Conservation (phyloP, 495 filamentous ascomycete species). For the Penicillium macrosclerotiorum region DNA sequence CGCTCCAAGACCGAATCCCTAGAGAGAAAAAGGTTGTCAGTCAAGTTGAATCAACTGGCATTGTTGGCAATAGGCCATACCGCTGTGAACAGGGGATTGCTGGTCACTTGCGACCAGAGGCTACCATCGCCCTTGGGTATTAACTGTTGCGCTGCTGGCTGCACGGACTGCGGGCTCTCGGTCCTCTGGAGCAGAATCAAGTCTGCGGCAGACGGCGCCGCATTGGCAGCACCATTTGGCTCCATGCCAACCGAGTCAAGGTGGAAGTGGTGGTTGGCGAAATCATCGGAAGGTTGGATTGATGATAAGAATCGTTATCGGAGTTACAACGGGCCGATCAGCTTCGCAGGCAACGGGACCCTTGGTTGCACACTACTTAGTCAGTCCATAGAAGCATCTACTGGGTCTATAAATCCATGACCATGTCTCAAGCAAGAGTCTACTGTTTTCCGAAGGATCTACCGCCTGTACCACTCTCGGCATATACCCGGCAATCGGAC, state of each 20-base stretch:
- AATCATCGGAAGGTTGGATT: slow-evolving; percentile 5
- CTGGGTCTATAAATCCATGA: background rate
- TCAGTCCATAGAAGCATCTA: slow-evolving; percentile 1
- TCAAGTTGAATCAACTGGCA: background rate
- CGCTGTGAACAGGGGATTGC: slow-evolving; percentile 69
- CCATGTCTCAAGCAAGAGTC: too few species aligned
- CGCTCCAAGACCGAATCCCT: slow-evolving; percentile 84
- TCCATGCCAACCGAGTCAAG: slow-evolving; percentile 34
- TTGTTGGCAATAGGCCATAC: slow-evolving; percentile 33
- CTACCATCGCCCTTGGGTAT: slow-evolving; percentile 36
- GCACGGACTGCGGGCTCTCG: slow-evolving; percentile 30
- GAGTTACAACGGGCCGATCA: slow-evolving; percentile 35
- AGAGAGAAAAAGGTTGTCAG: slow-evolving; percentile 6
- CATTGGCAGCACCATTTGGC: slow-evolving; percentile 34
- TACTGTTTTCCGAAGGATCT: too few species aligned
- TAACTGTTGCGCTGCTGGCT: slow-evolving; percentile 27
- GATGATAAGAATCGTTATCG: slow-evolving; percentile 28
- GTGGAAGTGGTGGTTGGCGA: slow-evolving; percentile 9
- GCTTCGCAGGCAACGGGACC: background rate
- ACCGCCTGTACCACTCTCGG: too few species aligned
- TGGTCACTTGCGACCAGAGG: slow-evolving; percentile 54
- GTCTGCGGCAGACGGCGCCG: slow-evolving; percentile 37
- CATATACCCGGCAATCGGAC: slow-evolving; percentile 1
- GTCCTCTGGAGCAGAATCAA: slow-evolving; percentile 40
- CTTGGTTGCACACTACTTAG: slow-evolving; percentile 5